Evolutionary conservation across 768 basidiomycete species (phyloP).

Genomic region (Melanogaster broomeanus): DNA sequence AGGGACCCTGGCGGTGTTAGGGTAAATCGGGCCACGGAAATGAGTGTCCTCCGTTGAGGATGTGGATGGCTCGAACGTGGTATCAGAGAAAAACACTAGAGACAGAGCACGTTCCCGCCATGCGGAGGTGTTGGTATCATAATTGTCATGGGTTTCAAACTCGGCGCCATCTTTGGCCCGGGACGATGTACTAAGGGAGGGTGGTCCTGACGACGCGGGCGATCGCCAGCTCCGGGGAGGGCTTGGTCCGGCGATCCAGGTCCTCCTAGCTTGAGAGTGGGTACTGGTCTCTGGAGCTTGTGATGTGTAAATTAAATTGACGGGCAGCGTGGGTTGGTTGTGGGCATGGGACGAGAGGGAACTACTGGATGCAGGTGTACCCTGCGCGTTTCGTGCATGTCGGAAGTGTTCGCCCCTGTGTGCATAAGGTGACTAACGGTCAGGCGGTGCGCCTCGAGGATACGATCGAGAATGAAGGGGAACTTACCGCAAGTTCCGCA

Average conservation of each 20-base stretch:
- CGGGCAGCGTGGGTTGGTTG: conserved; percentile 49
- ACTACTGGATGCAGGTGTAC: conserved; percentile 18
- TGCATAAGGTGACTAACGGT: neutral
- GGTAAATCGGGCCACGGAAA: conserved; percentile 12
- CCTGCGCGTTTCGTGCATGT: conserved; percentile 55
- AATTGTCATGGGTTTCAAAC: conserved; percentile 4
- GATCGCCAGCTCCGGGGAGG: conserved; percentile 62
- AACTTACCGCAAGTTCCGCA: conserved; percentile 30
- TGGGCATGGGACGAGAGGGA: conserved; percentile 25
- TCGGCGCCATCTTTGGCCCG: conserved; percentile 19
- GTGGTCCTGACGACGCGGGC: conserved; percentile 19
- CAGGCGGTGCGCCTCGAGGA: neutral
- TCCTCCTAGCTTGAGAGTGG: neutral
- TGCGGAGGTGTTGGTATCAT: conserved; percentile 27
- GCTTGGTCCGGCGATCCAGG: conserved; percentile 46
- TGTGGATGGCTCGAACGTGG: neutral
- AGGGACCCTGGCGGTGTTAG: conserved; percentile 38
- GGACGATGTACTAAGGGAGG: neutral
- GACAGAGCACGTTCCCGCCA: conserved; percentile 63
- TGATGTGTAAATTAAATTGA: conserved; percentile 39
- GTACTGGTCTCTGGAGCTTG: neutral
- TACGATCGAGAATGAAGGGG: neutral
- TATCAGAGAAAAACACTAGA: conserved; percentile 40
- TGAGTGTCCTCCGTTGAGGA: neutral
- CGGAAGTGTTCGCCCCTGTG: conserved; percentile 72